Conservation (phyloP, 164 flowering plant genomes). For the Macadamia integrifolia region DNA sequence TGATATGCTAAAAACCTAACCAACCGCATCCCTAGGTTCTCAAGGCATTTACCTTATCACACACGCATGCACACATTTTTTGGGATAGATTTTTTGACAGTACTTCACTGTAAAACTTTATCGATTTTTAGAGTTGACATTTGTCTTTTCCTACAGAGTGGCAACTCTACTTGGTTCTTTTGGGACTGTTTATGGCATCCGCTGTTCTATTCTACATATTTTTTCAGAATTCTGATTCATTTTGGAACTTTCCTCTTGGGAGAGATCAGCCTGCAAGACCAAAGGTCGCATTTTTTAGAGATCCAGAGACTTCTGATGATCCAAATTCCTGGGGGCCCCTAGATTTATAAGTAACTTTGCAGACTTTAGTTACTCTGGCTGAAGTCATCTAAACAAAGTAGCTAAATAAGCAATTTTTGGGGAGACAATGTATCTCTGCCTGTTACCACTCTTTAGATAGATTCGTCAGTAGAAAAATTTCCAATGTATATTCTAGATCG, state of each 20-base stretch:
- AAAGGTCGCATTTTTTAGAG: slow-evolving; percentile 30
- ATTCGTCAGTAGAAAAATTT: too few relatives aligned
- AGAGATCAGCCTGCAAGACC: slow-evolving; percentile 45
- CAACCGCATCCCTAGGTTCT: too few relatives aligned
- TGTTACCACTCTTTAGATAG: neutral
- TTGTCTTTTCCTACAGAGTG: slow-evolving; percentile 47
- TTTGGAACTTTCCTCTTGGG: slow-evolving; percentile 75
- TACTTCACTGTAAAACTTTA: neutral
- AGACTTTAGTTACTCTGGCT: neutral
- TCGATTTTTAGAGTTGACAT: slow-evolving; percentile 7
- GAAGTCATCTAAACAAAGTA: neutral
- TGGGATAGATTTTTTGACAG: too few relatives aligned
- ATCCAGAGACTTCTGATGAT: slow-evolving; percentile 54
- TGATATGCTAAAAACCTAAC: too few relatives aligned
- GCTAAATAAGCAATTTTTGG: neutral
- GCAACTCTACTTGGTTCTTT: slow-evolving; percentile 75
- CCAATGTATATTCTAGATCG: too few relatives aligned
- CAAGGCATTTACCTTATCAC: too few relatives aligned
- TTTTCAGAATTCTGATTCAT: slow-evolving; percentile 76
- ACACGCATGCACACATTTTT: too few relatives aligned
- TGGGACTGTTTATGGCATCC: slow-evolving; percentile 76
- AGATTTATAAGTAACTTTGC: slow-evolving; percentile 32
- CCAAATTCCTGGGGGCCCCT: slow-evolving; percentile 47
- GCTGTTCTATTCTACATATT: slow-evolving; percentile 65
- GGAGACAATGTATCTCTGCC: neutral